These are phyloP conservation scores for Chalciporus sp. DNA, from an alignment of 1,284 basidiomycete species.

Conservation along the genomic window DNA sequence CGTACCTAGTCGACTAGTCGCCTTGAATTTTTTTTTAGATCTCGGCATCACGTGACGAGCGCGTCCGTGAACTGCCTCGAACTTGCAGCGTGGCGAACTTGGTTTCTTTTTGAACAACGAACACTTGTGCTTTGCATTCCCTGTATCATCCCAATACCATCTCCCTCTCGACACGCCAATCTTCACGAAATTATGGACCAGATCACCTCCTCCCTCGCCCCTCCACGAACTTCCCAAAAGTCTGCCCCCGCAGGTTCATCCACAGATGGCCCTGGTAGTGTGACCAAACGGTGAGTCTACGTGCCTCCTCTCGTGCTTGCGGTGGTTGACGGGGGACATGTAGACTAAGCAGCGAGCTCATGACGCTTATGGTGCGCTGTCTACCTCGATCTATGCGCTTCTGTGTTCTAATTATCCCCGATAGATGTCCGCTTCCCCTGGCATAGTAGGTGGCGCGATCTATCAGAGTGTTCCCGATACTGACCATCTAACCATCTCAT, in stretches of 20 bases:
- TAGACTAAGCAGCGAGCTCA: constrained; percentile 78
- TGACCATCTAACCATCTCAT: constrained; percentile 5
- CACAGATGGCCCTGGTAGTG: constrained; percentile 66
- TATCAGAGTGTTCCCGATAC: neutral
- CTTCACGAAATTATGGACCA: constrained; percentile 61
- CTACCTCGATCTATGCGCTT: neutral
- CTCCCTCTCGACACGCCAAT: neutral
- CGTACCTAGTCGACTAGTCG: no score
- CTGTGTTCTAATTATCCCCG: constrained; percentile 10
- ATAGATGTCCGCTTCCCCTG: constrained; percentile 83
- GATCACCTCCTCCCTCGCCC: constrained; percentile 64
- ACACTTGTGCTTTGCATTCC: constrained; percentile 1
- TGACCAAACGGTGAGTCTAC: constrained; percentile 70
- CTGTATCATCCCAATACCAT: neutral
- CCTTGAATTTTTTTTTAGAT: neutral
- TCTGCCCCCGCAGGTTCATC: constrained; percentile 50
- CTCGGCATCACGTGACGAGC: constrained; percentile 29
- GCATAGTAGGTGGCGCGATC: constrained; percentile 58
- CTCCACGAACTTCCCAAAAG: constrained; percentile 58
- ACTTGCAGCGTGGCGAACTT: neutral
- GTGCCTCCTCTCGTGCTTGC: constrained; percentile 6
- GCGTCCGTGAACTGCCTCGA: constrained; percentile 17
- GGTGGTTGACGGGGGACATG: constrained; percentile 11
- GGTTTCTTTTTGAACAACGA: constrained; percentile 1
- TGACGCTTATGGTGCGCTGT: constrained; percentile 78